Evolutionary conservation across 2,329 filamentous ascomycete species (phyloP).

Genomic region (Phyllosticta citrichinensis): DNA sequence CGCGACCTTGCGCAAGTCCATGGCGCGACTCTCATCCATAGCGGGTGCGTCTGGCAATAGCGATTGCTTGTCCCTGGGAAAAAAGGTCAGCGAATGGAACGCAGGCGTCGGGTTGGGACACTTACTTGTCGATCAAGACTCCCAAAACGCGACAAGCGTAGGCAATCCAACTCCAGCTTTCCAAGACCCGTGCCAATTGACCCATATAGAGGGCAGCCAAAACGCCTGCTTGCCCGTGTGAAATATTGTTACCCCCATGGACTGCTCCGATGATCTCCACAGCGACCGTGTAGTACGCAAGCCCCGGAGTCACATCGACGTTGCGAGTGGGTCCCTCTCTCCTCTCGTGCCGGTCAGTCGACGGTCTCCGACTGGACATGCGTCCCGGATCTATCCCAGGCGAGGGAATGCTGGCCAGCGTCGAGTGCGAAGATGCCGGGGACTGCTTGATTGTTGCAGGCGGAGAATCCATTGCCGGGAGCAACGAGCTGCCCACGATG

Average conservation of each 20-base stretch:
- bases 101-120: slow-evolving; percentile 3
- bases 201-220: slow-evolving; percentile 82
- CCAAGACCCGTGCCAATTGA: slow-evolving; percentile 74
- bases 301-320: slow-evolving; percentile 75
- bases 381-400: slow-evolving; percentile 12
- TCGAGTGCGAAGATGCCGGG: slow-evolving; percentile 29
- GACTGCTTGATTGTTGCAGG: slow-evolving; percentile 25
- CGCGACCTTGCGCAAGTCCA: slow-evolving; percentile 6
- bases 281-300: slow-evolving; percentile 82
- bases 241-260: slow-evolving; percentile 66
- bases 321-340: slow-evolving; percentile 40
- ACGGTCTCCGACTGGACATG: slow-evolving; percentile 21
- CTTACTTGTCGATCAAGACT: slow-evolving; percentile 63
- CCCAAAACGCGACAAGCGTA: slow-evolving; percentile 52
- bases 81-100: neutral
- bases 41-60: neutral
- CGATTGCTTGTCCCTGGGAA: slow-evolving; percentile 6
- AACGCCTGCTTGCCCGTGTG: slow-evolving; percentile 75
- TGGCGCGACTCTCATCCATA: neutral
- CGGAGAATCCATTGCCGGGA: slow-evolving; percentile 16
- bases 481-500: slow-evolving; percentile 13
- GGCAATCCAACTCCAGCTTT: slow-evolving; percentile 66
- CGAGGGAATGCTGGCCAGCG: slow-evolving; percentile 18
- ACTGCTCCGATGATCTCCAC: slow-evolving; percentile 79
- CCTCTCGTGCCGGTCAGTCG: slow-evolving; percentile 21